Conservation (phyloP, 148 eudicot species). For the Pouteria glomerata region DNA sequence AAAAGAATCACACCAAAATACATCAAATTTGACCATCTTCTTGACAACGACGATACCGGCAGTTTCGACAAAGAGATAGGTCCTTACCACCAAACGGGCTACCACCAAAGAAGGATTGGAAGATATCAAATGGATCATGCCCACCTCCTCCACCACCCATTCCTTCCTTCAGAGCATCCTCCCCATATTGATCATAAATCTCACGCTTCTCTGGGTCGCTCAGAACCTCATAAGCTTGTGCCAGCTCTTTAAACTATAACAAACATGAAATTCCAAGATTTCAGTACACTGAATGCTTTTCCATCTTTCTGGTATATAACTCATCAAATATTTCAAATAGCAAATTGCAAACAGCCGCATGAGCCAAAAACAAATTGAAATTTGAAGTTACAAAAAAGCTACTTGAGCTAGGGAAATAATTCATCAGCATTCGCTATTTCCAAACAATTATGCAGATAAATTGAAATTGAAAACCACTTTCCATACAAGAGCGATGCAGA, state of each 20-base stretch:
- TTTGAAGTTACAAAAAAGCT: no score
- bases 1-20: background rate
- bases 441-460: no score
- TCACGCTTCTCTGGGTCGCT: constrained; percentile 55
- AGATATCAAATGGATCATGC: constrained; percentile 52
- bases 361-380: no score
- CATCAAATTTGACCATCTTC: background rate
- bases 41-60: background rate
- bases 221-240: constrained; percentile 56
- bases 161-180: constrained; percentile 57
- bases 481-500: no score
- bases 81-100: constrained; percentile 44
- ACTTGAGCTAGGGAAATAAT: no score
- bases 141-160: constrained; percentile 51
- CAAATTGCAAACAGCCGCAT: background rate
- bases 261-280: background rate
- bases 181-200: constrained; percentile 56
- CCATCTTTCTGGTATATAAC: background rate
- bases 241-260: constrained; percentile 43
- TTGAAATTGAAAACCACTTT: no score
- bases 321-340: background rate
- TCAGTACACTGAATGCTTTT: background rate
- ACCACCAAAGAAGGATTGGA: constrained; percentile 45
- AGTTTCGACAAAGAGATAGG: background rate
- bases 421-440: no score